Base-by-base conservation (phyloP, 768 basidiomycete species). In the Suillus subluteus region DNA sequence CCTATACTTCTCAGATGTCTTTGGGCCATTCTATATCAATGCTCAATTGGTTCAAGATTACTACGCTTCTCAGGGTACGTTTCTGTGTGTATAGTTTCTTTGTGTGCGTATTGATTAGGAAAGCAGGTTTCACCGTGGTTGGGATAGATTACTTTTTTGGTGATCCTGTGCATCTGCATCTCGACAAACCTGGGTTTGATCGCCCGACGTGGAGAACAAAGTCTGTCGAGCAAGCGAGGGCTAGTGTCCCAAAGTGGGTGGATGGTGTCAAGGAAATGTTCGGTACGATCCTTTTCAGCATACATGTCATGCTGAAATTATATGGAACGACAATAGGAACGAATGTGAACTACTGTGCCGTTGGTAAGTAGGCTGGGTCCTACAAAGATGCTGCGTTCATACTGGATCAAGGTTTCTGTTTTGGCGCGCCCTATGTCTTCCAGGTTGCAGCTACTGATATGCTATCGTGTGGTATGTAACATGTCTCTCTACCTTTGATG, bases 71-170 rank as follows among this genome's bases (percentile, higher is more conserved):
- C 79, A 85, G 23, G 89, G 89, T 90, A 64, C 2, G 76, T 62
- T 15, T 30, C 43, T 13, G 35, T 4, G n/a, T 30, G 12, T 23
- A 6, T 44, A 30, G 52, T 2, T 30, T 16, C 40, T 18, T 21
- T 41, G 35, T 21, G 55, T 4, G 65, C 54, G 15, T 21, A 8
- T 15, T 13, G 48, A 50, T 37, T 9, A 41, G 15, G n/a, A 16
- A 6, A 12, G 30, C 59, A 89, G 88, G 88, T 1, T 90, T 84
- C 71, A 75, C 80, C 55, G 87, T 90, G 5, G 73, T 89, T 6
- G 87, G 87, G 2, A 74, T 85, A 50, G 89, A 90, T 67, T 90
- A 88, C 74, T 89, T 91, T 75, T 81, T 88, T 61, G 87, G 88
- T 8, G 86, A 89, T 63, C 79, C 83, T 13, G 70, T 89, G 1